Base-by-base conservation (phyloP, 345 rosid genomes). In the Salix brachista region DNA sequence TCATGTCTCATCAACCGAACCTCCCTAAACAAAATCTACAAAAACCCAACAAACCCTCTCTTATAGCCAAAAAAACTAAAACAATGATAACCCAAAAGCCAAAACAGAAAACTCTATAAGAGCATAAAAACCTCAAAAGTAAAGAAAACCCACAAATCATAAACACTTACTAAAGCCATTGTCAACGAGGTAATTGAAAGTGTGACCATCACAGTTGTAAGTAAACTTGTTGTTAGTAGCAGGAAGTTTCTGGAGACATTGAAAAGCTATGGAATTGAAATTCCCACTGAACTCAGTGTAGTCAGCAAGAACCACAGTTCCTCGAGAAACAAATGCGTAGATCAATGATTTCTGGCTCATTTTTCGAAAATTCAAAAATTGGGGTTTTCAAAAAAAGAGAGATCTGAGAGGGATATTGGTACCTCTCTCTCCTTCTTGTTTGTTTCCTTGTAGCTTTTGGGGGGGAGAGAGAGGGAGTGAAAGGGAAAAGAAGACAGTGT, bases 241-340 rank as follows among this genome's bases (percentile, higher is more conserved):
- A 5, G 92, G 92, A 36, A 87, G 90, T 75, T 87, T 87, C 83
- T 87, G 90, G 71, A 89, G 92, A 80, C 90, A 89, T 81, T 89
- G 92, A 56, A 83, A 83, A 36, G 92, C 92, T 79, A 89, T 81
- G 85, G 77, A 56, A 17, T 90, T 87, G 89, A 89, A 89, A 84
- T 89, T 87, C 44, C 92, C 90, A 14, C 85, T 81, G 81, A 87
- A 89, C 71, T 87, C 89, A 19, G 92, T 87, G 83, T 69, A 87
- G 71, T 87, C 92, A 17, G 87, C 87, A 68, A 89, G 76, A 7
- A 89, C 56, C 60, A 80, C 86, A 19, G 90, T 80, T 70, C 92
- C 92, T 37, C 92, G 82, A 3, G 92, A 85, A 70, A 84, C 92
- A 74, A 89, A 87, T 81, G 89, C 82, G 86, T 89, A 89, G 87